Evolutionary conservation across 306 rosid species (phyloP), one percentile per base, ranked within the genome.

Genomic region (Quercus mongolica): DNA sequence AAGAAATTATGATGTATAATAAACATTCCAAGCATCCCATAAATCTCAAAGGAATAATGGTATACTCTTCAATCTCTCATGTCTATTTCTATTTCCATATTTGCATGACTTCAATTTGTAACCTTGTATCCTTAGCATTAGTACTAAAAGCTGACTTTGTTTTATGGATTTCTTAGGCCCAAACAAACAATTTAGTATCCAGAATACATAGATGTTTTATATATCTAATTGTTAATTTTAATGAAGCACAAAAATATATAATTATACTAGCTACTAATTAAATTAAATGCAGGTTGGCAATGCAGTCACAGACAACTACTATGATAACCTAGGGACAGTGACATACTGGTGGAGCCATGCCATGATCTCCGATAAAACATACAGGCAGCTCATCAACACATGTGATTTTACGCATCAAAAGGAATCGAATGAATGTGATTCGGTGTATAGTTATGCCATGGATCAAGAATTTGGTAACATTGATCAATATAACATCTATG

Each of bases 281-380:
- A 58, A 33, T 33, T 21, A 33, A 58, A 35, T 76, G 88, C 86
- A 94, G 98, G 97, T 94, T 68, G 99, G 99, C 3, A 94, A 94
- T 83, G 99, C 99, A 31, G 99, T 94, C 63, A 94, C 97, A 10
- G 99, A 94, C 86, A 92, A 88, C 82, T 94, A 91, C 84, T 92
- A 91, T 58, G 99, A 94, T 74, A 94, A 91, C 86, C 76, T 94
- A 17, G 99, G 99, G 56, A 94, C 99, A 6, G 99, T 94, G 80
- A 85, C 94, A 6, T 94, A 94, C 67, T 94, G 99, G 99, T 94
- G 99, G 99, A 94, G 97, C 88, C 99, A 94, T 20, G 99, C 99
- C 15, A 94, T 94, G 99, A 94, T 94, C 76, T 94, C 99, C 4
- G 99, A 94, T 59, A 91, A 85, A 79, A 94, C 99, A 26, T 92